Evolutionary conservation across 2,329 filamentous ascomycete genomes (phyloP).

Genomic region (Hirsutella rhossiliensis): DNA sequence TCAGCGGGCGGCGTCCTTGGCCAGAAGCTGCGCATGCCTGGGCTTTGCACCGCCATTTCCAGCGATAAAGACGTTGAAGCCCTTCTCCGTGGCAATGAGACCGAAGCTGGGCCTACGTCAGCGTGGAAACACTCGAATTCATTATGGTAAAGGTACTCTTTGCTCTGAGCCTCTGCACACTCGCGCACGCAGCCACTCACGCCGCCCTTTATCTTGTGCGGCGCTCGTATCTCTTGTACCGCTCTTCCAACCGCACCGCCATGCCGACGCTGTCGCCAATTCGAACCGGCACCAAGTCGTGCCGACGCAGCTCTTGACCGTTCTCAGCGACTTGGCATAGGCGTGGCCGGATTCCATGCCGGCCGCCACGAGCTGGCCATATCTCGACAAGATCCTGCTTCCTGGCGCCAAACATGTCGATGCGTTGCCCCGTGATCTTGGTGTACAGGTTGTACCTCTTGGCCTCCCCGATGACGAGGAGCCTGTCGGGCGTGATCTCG

Average conservation of each 20-base stretch:
- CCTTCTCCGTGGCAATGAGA: constrained; percentile 83
- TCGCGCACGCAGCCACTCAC: constrained; percentile 88
- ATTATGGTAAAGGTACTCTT: constrained; percentile 45
- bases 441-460: constrained; percentile 77
- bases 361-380: constrained; percentile 66
- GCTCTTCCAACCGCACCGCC: constrained; percentile 76
- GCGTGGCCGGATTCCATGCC: constrained; percentile 88
- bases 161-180: constrained; percentile 85
- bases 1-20: constrained; percentile 72
- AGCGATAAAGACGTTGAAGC: constrained; percentile 84
- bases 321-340: constrained; percentile 79
- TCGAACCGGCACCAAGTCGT: constrained; percentile 87
- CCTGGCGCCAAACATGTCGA: constrained; percentile 84
- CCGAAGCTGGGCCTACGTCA: constrained; percentile 51
- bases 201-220: constrained; percentile 85
- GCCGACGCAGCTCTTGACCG: constrained; percentile 85
- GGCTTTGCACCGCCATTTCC: constrained; percentile 86
- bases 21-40: constrained; percentile 68
- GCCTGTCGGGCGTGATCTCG: constrained; percentile 77
- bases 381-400: constrained; percentile 78
- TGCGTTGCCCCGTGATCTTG: constrained; percentile 87
- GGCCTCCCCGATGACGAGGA: constrained; percentile 72
- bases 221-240: constrained; percentile 86
- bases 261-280: constrained; percentile 86
- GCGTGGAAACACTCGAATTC: neutral